A percentile compares a stretch with the other conserved stretches of the same genome.
These are phyloP conservation scores for Exophiala phaeomuriformis DNA, from an alignment of 2,329 filamentous ascomycete species.

Conservation along the genomic window DNA sequence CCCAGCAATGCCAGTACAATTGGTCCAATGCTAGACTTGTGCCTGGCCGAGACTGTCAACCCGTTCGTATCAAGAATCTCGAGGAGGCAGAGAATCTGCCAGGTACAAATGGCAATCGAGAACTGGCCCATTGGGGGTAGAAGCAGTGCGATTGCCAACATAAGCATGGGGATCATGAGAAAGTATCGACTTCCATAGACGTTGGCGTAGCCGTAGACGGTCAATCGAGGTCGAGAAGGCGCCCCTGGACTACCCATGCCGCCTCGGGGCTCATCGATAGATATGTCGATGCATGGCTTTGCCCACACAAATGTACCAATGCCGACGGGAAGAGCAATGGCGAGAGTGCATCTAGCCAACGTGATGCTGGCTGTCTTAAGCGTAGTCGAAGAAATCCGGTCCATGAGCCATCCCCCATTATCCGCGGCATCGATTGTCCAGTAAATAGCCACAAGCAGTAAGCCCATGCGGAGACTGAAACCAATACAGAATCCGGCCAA, in stretches of 20 bases:
- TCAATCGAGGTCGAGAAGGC: conserved; percentile 47
- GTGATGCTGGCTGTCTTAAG: conserved; percentile 70
- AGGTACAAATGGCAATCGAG: conserved; percentile 70
- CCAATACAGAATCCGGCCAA: conserved; percentile 56
- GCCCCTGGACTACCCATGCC: conserved; percentile 35
- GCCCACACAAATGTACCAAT: conserved; percentile 80
- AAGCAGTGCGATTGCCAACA: conserved; percentile 70
- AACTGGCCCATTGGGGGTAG: conserved; percentile 93
- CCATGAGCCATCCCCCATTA: conserved; percentile 70
- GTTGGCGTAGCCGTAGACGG: conserved; percentile 85
- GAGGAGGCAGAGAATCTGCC: conserved; percentile 75
- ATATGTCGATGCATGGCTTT: conserved; percentile 72
- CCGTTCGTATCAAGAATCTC: conserved; percentile 58
- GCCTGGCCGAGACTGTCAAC: conserved; percentile 47
- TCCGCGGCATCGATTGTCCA: conserved; percentile 88
- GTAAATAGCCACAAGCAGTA: conserved; percentile 70
- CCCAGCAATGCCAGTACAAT: conserved; percentile 80
- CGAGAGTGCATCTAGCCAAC: conserved; percentile 72
- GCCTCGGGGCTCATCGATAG: conserved; percentile 37
- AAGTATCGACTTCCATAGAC: conserved; percentile 87
- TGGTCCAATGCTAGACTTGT: conserved; percentile 57
- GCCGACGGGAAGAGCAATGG: conserved; percentile 72
- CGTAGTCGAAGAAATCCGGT: conserved; percentile 48
- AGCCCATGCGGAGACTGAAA: conserved; percentile 65
- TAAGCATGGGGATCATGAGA: conserved; percentile 69